These are phyloP conservation scores for Candida succiphila DNA, from an alignment of 805 yeast genomes.

Conservation along the genomic window DNA sequence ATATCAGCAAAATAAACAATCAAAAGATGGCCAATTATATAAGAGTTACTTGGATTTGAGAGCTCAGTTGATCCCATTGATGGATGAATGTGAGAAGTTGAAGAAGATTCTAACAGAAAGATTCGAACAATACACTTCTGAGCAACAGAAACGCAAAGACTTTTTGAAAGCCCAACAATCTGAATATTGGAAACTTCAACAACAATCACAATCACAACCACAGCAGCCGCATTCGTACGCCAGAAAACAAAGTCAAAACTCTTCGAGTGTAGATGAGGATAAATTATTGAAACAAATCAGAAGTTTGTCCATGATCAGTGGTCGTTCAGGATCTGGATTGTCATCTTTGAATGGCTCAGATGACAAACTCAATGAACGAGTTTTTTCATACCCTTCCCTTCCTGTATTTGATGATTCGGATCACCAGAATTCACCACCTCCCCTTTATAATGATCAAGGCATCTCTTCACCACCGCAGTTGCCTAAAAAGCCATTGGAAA, in stretches of 20 bases:
- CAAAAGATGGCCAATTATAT: conserved; percentile 16
- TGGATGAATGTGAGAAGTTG: conserved; percentile 21
- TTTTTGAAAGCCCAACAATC: background rate
- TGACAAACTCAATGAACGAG: background rate
- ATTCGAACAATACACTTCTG: conserved; percentile 12
- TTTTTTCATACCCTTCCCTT: conserved; percentile 11
- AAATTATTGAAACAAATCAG: conserved; percentile 2
- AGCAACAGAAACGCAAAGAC: conserved; percentile 10
- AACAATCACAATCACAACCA: no score
- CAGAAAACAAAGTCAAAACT: background rate
- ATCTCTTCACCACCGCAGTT: background rate
- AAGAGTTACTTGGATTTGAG: conserved; percentile 15
- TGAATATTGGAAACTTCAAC: background rate
- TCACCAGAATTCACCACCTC: background rate
- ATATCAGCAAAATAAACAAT: conserved; percentile 8
- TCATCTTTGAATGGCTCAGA: background rate
- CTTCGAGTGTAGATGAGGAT: conserved; percentile 1
- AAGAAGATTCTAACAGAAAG: conserved; percentile 15
- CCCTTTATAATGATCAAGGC: background rate
- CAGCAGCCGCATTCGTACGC: no score
- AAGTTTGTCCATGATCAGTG: conserved; percentile 2
- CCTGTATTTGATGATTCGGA: conserved; percentile 5
- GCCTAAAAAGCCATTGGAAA: background rate
- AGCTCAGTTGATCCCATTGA: conserved; percentile 13
- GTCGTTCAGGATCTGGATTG: background rate